phyloP scores from a whole-genome alignment of 495 filamentous ascomycete species.

The Endocarpon pusillum region DNA sequence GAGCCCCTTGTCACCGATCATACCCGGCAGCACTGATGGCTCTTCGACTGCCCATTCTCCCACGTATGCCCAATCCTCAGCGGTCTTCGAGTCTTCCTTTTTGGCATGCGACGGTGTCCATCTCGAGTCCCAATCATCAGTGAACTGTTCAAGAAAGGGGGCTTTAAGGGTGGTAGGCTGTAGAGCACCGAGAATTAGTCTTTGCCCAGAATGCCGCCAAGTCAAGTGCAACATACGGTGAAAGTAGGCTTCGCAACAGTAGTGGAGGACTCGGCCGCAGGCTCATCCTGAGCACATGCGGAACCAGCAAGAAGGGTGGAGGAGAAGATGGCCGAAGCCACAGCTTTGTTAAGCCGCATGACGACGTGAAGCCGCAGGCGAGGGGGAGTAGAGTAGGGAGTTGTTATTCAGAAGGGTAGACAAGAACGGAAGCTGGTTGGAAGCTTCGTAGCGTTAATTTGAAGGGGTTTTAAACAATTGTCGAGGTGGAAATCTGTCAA shows the following conservation, averaged over 20 bases:
- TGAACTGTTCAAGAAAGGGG: slow-evolving; percentile 97
- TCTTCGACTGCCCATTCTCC: slow-evolving; percentile 96
- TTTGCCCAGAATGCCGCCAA: slow-evolving; percentile 2
- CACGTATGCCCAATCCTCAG: slow-evolving; percentile 96
- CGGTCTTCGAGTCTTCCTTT: slow-evolving; percentile 72
- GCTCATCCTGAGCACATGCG: slow-evolving; percentile 49
- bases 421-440: too few relatives aligned
- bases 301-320: slow-evolving; percentile 55
- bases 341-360: slow-evolving; percentile 62
- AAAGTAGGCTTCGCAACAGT: slow-evolving; percentile 62
- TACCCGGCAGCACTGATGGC: slow-evolving; percentile 79
- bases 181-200: slow-evolving; percentile 11
- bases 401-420: too few relatives aligned
- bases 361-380: too few relatives aligned
- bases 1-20: slow-evolving; percentile 90
- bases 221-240: slow-evolving; percentile 45
- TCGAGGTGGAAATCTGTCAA: too few relatives aligned
- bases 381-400: too few relatives aligned
- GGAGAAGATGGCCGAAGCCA: slow-evolving; percentile 45
- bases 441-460: too few relatives aligned
- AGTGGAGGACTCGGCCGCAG: slow-evolving; percentile 35
- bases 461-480: too few relatives aligned
- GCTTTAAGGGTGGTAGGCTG: slow-evolving; percentile 79
- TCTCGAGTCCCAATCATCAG: slow-evolving; percentile 75
- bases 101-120: slow-evolving; percentile 94